Conservation (phyloP, 495 filamentous ascomycete genomes). For the Aspergillus affinis region DNA sequence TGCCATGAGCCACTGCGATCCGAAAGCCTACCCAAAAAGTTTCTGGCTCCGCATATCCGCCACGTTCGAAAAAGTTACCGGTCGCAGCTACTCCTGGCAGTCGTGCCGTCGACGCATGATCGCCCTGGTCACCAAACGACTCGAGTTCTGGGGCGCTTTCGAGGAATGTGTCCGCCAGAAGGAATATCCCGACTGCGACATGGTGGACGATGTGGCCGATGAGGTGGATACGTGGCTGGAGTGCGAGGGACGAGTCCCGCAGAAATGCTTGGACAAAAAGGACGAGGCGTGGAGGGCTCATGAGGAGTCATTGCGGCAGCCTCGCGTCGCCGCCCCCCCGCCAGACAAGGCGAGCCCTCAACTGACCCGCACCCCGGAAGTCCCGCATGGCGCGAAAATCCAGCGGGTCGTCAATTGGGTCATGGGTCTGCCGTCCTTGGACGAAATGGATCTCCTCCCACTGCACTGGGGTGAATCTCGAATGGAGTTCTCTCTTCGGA, state of each 20-base stretch:
- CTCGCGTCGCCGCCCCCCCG: too few species aligned
- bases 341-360: not conserved
- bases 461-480: conserved; percentile 10
- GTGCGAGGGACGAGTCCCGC: conserved; percentile 1
- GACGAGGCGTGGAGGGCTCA: conserved; percentile 8
- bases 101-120: conserved; percentile 26
- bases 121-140: conserved; percentile 15
- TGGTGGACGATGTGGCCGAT: conserved; percentile 6
- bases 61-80: conserved; percentile 13
- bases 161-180: not conserved
- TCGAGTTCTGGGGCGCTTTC: conserved; percentile 10
- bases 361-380: not conserved
- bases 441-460: conserved; percentile 15
- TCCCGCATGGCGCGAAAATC: conserved; percentile 13
- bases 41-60: conserved; percentile 23
- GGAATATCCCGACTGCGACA: conserved; percentile 5
- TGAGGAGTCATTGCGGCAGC: not conserved
- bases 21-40: conserved; percentile 14
- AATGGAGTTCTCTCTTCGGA: not conserved
- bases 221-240: conserved; percentile 17
- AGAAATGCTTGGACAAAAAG: conserved; percentile 8
- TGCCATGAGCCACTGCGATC: conserved; percentile 15
- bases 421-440: conserved; percentile 19
- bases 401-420: conserved; percentile 26
- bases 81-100: conserved; percentile 24